A percentile compares a stretch with the other conserved stretches of the same genome.
Conservation (phyloP, 768 basidiomycete species). For the Pleurotus platypus region DNA sequence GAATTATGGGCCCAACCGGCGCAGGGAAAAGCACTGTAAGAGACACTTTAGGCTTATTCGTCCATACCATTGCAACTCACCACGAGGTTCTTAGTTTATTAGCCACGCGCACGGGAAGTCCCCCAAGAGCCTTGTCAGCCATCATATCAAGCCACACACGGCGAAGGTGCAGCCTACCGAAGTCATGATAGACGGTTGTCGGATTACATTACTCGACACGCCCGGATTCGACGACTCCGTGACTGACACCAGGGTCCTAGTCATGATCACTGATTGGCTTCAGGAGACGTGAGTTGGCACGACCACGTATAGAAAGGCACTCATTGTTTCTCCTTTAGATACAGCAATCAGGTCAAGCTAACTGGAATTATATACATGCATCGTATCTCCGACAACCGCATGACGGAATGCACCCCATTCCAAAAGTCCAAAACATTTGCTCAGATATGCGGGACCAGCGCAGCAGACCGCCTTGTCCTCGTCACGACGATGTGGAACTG, state of each 20-base stretch:
- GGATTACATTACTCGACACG: too few relatives aligned
- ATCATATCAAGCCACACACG: too few relatives aligned
- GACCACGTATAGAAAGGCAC: too few relatives aligned
- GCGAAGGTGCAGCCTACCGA: too few relatives aligned
- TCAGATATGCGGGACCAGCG: constrained; percentile 41
- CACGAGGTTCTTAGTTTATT: not conserved
- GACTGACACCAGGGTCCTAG: too few relatives aligned
- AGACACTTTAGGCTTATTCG: too few relatives aligned
- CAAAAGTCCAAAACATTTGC: constrained; percentile 46
- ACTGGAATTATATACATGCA: constrained; percentile 39
- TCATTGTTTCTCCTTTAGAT: constrained; percentile 12
- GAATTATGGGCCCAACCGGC: too few relatives aligned
- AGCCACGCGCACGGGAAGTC: too few relatives aligned
- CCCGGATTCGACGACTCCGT: not conserved
- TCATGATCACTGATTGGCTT: too few relatives aligned
- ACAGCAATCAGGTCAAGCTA: constrained; percentile 17
- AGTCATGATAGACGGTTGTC: too few relatives aligned
- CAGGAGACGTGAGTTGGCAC: constrained; percentile 9
- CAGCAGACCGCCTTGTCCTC: constrained; percentile 43
- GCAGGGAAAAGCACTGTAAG: too few relatives aligned
- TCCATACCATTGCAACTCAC: too few relatives aligned
- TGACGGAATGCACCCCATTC: constrained; percentile 33
- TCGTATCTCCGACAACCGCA: constrained; percentile 35
- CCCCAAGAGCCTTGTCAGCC: not conserved
- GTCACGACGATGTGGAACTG: constrained; percentile 47